phyloP scores from a whole-genome alignment of 2,329 filamentous ascomycete species.

The Pseudocercospora eumusae region DNA sequence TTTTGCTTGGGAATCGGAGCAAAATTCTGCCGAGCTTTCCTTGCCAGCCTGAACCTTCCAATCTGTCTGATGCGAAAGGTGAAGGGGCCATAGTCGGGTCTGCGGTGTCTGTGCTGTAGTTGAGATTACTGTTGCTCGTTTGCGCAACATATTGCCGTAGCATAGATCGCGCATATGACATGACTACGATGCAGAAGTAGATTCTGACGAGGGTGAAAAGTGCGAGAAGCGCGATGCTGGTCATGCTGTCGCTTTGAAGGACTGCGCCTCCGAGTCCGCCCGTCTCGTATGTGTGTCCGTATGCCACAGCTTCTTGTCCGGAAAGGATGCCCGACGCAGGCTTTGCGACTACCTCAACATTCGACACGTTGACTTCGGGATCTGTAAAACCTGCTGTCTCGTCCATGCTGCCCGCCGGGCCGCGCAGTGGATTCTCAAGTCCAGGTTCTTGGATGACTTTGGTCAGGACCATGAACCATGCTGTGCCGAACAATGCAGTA shows the following conservation, averaged over 20 bases:
- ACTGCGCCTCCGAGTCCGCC: constrained; percentile 61
- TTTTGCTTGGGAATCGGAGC: constrained; percentile 66
- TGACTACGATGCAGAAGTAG: constrained; percentile 82
- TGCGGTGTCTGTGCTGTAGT: constrained; percentile 44
- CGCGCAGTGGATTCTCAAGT: constrained; percentile 28
- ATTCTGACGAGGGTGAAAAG: constrained; percentile 72
- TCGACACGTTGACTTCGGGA: constrained; percentile 59
- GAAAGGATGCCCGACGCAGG: constrained; percentile 49
- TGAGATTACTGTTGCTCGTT: constrained; percentile 26
- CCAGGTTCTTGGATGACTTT: constrained; percentile 52
- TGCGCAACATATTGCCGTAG: constrained; percentile 66
- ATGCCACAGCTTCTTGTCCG: constrained; percentile 57
- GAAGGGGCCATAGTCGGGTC: constrained; percentile 58
- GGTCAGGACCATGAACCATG: constrained; percentile 80
- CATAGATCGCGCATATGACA: constrained; percentile 77
- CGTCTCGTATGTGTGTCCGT: constrained; percentile 44
- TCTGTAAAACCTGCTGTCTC: constrained; percentile 66
- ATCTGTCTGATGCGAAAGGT: constrained; percentile 67
- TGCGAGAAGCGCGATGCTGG: constrained; percentile 76
- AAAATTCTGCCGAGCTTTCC: constrained; percentile 78
- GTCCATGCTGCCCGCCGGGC: constrained; percentile 59
- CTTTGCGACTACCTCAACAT: constrained; percentile 56
- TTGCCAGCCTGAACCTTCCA: constrained; percentile 77
- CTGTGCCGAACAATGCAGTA: constrained; percentile 76
- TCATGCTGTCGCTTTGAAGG: constrained; percentile 66